Conservation (phyloP, 192 early-diverging fungal genomes). For the Allomyces arbusculus region DNA sequence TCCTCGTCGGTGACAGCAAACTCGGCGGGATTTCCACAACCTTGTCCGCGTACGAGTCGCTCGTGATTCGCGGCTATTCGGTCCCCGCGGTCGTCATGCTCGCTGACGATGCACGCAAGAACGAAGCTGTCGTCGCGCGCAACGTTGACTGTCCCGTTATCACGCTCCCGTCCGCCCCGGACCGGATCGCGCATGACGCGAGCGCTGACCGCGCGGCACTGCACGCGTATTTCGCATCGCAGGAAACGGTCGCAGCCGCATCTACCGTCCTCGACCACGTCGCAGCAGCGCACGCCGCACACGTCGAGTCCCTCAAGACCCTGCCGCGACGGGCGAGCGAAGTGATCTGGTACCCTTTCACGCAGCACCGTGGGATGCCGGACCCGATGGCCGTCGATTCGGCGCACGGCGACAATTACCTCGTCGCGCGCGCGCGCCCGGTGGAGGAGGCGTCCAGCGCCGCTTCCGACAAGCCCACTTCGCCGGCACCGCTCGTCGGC, state of each 20-base stretch:
- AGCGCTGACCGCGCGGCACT: constrained; percentile 26
- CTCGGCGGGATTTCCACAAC: constrained; percentile 71
- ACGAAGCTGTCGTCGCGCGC: constrained; percentile 10
- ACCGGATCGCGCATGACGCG: constrained; percentile 11
- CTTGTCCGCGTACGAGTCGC: constrained; percentile 47
- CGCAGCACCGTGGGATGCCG: constrained; percentile 37
- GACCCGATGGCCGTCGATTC: constrained; percentile 54
- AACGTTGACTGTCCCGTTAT: constrained; percentile 7
- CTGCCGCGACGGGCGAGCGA: constrained; percentile 26
- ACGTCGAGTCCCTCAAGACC: constrained; percentile 4
- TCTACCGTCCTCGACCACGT: no score
- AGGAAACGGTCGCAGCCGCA: no score
- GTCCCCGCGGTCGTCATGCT: constrained; percentile 47
- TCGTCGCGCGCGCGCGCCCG: constrained; percentile 27
- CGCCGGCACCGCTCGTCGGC: background rate
- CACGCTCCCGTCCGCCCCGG: constrained; percentile 24
- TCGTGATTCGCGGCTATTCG: constrained; percentile 47
- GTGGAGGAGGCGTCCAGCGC: constrained; percentile 1
- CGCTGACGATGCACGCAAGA: constrained; percentile 25
- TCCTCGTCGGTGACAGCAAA: constrained; percentile 55
- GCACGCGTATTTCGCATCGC: constrained; percentile 31
- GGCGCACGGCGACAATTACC: constrained; percentile 37
- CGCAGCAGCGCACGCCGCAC: no score
- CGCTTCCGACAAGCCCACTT: constrained; percentile 2
- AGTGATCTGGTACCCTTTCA: constrained; percentile 64